Conservation (phyloP, 352 stramenopile genomes). For the Globisporangium orthogonon region DNA sequence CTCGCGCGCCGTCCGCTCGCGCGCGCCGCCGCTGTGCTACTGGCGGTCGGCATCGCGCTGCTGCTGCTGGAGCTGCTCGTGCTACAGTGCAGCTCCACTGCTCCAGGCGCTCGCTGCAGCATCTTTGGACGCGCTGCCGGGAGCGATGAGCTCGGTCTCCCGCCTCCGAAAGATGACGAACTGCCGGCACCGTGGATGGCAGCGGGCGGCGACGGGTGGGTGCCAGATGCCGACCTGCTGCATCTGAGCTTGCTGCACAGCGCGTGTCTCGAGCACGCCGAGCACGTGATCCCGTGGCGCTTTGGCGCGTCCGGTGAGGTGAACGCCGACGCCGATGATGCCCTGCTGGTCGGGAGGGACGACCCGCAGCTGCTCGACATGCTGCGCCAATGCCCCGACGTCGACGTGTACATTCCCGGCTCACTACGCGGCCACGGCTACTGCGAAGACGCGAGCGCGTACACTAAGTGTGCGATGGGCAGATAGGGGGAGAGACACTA, state of each 20-base stretch:
- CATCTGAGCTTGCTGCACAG: conserved; percentile 31
- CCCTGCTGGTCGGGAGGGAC: conserved; percentile 19
- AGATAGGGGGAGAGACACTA: too few species aligned
- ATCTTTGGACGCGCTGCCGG: neutral
- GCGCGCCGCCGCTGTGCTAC: neutral
- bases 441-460: conserved; percentile 59
- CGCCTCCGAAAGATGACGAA: neutral
- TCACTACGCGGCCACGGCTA: conserved; percentile 51
- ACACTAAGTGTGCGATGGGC: conserved; percentile 58
- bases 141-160: neutral
- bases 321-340: conserved; percentile 7
- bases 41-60: neutral
- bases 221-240: conserved; percentile 42
- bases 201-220: too few species aligned
- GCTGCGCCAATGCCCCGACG: conserved; percentile 37
- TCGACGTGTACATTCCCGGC: conserved; percentile 56
- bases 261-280: conserved; percentile 22
- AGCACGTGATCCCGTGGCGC: conserved; percentile 26
- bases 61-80: neutral
- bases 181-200: neutral
- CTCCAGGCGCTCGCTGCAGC: too few species aligned
- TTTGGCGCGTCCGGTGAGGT: conserved; percentile 12
- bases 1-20: neutral
- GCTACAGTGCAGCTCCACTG: neutral
- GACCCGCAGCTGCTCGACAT: conserved; percentile 35